Evolutionary conservation across 164 flowering plant genomes (phyloP).

Genomic region (Litsea cubeba): DNA sequence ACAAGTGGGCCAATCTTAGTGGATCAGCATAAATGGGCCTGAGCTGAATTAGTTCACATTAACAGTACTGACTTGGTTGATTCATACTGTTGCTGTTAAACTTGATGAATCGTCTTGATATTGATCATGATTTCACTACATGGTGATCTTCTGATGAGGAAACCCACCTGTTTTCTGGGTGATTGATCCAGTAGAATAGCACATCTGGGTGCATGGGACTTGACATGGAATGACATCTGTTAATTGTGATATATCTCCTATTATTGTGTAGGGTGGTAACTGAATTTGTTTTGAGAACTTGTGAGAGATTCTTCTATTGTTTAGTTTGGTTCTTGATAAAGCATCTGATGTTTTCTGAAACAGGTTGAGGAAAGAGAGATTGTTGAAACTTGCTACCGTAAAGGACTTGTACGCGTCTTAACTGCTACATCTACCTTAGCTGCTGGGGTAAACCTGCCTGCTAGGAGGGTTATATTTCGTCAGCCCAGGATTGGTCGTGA

Average conservation of each 20-base stretch:
- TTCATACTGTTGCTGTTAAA: no score
- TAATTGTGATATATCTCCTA: not conserved
- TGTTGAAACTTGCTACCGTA: slow-evolving; percentile 89
- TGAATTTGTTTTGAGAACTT: not conserved
- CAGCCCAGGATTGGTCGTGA: slow-evolving; percentile 97
- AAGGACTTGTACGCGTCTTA: slow-evolving; percentile 81
- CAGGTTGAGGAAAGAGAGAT: slow-evolving; percentile 98
- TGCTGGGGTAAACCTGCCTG: slow-evolving; percentile 97
- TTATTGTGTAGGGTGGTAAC: not conserved
- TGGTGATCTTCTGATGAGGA: not conserved
- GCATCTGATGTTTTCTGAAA: not conserved
- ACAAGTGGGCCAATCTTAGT: no score
- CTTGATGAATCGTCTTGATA: no score
- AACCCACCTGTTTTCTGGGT: not conserved
- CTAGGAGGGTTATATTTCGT: slow-evolving; percentile 92
- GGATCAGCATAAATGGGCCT: no score
- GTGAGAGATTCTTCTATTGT: not conserved
- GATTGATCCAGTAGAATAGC: not conserved
- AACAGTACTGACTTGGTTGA: no score
- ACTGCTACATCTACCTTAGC: slow-evolving; percentile 97
- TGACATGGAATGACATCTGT: no score
- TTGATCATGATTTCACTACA: no score
- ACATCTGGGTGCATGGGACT: not conserved
- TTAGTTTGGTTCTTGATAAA: not conserved
- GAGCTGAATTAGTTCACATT: no score